These are phyloP conservation scores for Picocystis sp. DNA, from an alignment of 163 green algal genomes.

Conservation along the genomic window DNA sequence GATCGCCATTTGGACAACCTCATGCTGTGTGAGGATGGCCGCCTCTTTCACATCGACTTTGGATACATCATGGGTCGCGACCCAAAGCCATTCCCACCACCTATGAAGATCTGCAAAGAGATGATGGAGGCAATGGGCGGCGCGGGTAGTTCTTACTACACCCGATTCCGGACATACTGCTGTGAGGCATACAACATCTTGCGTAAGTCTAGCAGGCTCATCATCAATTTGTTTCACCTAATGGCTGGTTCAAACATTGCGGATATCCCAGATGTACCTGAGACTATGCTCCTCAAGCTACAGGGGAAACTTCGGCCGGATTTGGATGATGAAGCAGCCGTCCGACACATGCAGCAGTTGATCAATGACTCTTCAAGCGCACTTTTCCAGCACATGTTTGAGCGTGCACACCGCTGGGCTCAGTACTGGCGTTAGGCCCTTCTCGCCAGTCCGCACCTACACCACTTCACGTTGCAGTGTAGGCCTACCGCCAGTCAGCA, in stretches of 20 bases:
- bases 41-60: constrained; percentile 95
- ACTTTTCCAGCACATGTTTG: constrained; percentile 84
- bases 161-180: constrained; percentile 41
- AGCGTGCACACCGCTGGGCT: constrained; percentile 80
- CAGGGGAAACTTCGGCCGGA: constrained; percentile 76
- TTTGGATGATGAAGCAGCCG: constrained; percentile 72
- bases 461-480: too few species aligned
- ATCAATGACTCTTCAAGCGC: constrained; percentile 72
- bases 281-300: constrained; percentile 85
- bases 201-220: constrained; percentile 70
- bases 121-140: constrained; percentile 87
- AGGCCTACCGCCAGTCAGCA: too few species aligned
- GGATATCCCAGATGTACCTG: constrained; percentile 66
- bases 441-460: too few species aligned
- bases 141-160: constrained; percentile 43
- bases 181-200: constrained; percentile 98
- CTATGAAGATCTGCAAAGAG: constrained; percentile 78
- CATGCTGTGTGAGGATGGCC: constrained; percentile 39
- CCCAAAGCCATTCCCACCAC: constrained; percentile 88
- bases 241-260: constrained; percentile 69
- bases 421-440: constrained; percentile 67
- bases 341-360: constrained; percentile 79
- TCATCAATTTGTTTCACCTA: constrained; percentile 85
- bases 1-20: constrained; percentile 82
- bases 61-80: constrained; percentile 75